phyloP scores from a whole-genome alignment of 345 rosid species.

The Citrus medica region DNA sequence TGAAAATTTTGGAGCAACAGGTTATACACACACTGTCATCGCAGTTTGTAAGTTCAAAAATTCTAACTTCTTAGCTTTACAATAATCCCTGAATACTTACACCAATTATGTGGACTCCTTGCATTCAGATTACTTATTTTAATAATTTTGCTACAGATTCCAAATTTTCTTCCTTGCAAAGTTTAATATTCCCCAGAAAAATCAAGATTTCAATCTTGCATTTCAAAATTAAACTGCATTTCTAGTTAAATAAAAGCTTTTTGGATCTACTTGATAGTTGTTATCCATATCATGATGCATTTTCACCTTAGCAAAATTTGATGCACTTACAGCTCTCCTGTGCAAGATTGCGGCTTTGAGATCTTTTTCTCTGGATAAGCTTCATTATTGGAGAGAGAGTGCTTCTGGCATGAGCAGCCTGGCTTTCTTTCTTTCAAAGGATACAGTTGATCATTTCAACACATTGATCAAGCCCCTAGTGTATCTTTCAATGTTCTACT shows the following conservation, averaged over 20 bases:
- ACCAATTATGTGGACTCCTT: not conserved
- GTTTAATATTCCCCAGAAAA: too few relatives aligned
- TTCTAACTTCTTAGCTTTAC: not conserved
- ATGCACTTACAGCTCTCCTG: constrained; percentile 67
- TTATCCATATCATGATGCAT: constrained; percentile 1
- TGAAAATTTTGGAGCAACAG: constrained; percentile 90
- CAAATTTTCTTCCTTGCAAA: not conserved
- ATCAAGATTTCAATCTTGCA: too few relatives aligned
- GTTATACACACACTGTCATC: constrained; percentile 91
- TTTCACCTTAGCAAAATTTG: not conserved
- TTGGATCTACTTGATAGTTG: not conserved
- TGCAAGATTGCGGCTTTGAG: constrained; percentile 95
- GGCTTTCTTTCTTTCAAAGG: constrained; percentile 89
- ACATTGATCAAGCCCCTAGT: constrained; percentile 83
- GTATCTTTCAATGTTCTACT: constrained; percentile 95
- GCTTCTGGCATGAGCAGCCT: constrained; percentile 95
- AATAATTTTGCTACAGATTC: not conserved
- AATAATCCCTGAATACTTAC: not conserved
- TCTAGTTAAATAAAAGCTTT: not conserved
- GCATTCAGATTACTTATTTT: not conserved
- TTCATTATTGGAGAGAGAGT: constrained; percentile 95
- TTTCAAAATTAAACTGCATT: not conserved
- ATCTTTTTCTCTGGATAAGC: constrained; percentile 81
- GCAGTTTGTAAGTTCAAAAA: constrained; percentile 83
- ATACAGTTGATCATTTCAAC: constrained; percentile 89